phyloP scores from a whole-genome alignment of 257 asterid genomes.

The Nicotiana attenuata region DNA sequence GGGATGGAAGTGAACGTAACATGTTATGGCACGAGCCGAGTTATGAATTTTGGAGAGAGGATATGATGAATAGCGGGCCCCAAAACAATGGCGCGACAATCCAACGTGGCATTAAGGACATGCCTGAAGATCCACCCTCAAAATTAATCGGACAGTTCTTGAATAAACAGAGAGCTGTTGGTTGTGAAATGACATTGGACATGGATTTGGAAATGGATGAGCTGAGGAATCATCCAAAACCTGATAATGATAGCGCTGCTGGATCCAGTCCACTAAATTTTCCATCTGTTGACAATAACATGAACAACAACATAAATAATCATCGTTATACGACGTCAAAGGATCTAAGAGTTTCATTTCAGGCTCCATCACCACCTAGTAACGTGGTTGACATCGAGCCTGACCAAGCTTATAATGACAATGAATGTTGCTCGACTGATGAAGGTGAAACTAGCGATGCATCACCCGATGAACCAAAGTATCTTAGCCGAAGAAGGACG shows the following conservation, averaged over 20 bases:
- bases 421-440: slow-evolving; percentile 22
- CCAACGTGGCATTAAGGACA: slow-evolving; percentile 6
- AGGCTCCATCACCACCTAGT: slow-evolving; percentile 7
- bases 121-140: slow-evolving; percentile 52
- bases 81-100: slow-evolving; percentile 13
- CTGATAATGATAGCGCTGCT: background rate
- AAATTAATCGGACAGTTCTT: slow-evolving; percentile 54
- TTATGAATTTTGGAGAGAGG: slow-evolving; percentile 44
- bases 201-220: slow-evolving; percentile 71
- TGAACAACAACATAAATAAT: background rate
- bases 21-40: slow-evolving; percentile 31
- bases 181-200: slow-evolving; percentile 49
- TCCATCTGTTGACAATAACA: background rate
- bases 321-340: slow-evolving; percentile 17
- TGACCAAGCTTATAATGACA: slow-evolving; percentile 21
- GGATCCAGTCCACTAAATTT: slow-evolving; percentile 5
- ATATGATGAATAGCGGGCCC: background rate
- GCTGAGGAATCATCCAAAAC: slow-evolving; percentile 15
- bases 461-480: background rate
- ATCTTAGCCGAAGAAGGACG: slow-evolving; percentile 29
- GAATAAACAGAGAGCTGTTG: slow-evolving; percentile 52
- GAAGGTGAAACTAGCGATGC: slow-evolving; percentile 17
- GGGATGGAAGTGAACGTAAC: background rate
- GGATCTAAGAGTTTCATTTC: slow-evolving; percentile 36
- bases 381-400: slow-evolving; percentile 33